phyloP scores from a whole-genome alignment of 2,329 filamentous ascomycete species.

The Xylariaceae sp. region DNA sequence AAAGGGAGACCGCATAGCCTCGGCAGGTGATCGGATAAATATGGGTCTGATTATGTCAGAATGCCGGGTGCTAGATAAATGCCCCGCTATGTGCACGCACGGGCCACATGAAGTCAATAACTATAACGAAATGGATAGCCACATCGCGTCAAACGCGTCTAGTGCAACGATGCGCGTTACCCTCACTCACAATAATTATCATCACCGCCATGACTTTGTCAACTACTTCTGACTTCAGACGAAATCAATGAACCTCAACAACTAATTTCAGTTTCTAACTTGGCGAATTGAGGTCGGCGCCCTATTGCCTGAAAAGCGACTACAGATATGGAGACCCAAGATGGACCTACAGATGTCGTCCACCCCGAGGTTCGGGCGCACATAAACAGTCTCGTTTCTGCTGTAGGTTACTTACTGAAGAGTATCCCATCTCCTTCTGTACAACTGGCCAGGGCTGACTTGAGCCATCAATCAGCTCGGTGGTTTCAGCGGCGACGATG shows the following conservation, averaged over 20 bases:
- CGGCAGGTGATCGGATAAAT: constrained; percentile 27
- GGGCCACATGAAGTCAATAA: constrained; percentile 14
- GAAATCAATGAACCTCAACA: constrained; percentile 11
- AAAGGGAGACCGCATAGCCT: constrained; percentile 28
- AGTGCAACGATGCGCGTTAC: neutral
- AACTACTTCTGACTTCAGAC: neutral
- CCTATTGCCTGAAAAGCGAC: constrained; percentile 10
- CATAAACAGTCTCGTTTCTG: constrained; percentile 88
- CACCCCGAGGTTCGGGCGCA: constrained; percentile 91
- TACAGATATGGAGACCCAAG: constrained; percentile 50
- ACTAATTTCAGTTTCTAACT: constrained; percentile 15
- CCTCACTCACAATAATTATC: neutral
- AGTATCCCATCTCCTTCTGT: neutral
- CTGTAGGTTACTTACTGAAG: constrained; percentile 54
- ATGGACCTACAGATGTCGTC: constrained; percentile 58
- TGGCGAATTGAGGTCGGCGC: constrained; percentile 21
- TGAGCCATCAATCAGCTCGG: constrained; percentile 60
- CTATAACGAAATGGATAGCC: constrained; percentile 19
- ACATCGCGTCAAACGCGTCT: constrained; percentile 29
- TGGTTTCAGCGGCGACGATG: constrained; percentile 72
- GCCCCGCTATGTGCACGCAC: neutral
- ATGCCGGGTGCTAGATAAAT: neutral
- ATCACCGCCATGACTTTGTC: neutral
- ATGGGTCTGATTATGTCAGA: constrained; percentile 18
- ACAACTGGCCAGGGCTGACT: constrained; percentile 7